Percentiles rank a stretch among this genome's conserved stretches.
These are phyloP conservation scores for Limonium bicolor DNA, from an alignment of 148 eudicot genomes.

Conservation along the genomic window DNA sequence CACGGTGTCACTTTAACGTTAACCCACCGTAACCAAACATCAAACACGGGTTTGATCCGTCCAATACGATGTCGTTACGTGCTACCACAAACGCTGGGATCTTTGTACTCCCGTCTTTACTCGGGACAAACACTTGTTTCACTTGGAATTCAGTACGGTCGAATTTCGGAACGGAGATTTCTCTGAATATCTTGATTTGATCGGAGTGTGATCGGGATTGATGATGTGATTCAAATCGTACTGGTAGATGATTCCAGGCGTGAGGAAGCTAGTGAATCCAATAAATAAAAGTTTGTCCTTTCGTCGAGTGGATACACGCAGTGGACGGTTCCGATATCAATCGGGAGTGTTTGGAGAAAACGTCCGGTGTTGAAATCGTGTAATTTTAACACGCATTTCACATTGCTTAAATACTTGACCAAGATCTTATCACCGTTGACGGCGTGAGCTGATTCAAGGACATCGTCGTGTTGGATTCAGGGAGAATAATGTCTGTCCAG, in stretches of 20 bases:
- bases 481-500: conserved; percentile 59
- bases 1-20: conserved; percentile 58
- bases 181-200: conserved; percentile 61
- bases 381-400: conserved; percentile 60
- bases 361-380: conserved; percentile 55
- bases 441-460: conserved; percentile 52
- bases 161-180: conserved; percentile 64
- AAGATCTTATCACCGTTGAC: conserved; percentile 45
- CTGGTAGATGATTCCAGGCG: conserved; percentile 60
- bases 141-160: conserved; percentile 52
- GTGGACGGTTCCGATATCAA: conserved; percentile 66
- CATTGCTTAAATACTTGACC: conserved; percentile 70
- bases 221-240: conserved; percentile 44
- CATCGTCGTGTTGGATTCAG: too few relatives aligned
- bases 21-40: conserved; percentile 85
- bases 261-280: conserved; percentile 66
- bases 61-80: conserved; percentile 36
- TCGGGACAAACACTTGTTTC: conserved; percentile 67
- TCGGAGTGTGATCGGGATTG: conserved; percentile 37
- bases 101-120: conserved; percentile 62
- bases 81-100: conserved; percentile 73
- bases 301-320: conserved; percentile 50
- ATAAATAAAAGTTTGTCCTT: conserved; percentile 42
- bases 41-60: conserved; percentile 82
- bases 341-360: conserved; percentile 41